These are phyloP conservation scores for Fistulifera pelliculosa DNA, from an alignment of 108 stramenopile genomes.

Conservation along the genomic window DNA sequence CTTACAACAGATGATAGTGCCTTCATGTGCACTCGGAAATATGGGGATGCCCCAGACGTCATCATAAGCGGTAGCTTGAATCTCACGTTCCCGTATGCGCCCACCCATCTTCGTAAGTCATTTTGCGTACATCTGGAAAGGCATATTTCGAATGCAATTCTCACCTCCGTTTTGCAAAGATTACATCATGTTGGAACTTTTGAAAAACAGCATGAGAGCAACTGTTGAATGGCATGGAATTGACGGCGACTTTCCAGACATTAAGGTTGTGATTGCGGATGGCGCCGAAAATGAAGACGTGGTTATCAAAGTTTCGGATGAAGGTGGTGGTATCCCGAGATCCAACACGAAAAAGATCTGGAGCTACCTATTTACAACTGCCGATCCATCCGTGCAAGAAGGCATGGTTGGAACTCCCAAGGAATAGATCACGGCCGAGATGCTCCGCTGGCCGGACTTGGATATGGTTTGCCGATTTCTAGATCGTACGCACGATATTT, in stretches of 20 bases:
- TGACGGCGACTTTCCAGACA: slow-evolving; percentile 87
- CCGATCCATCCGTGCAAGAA: slow-evolving; percentile 78
- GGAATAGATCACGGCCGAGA: slow-evolving; percentile 81
- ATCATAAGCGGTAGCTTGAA: slow-evolving; percentile 90
- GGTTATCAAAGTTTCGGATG: slow-evolving; percentile 97
- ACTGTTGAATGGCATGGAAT: slow-evolving; percentile 93
- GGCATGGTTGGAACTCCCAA: slow-evolving; percentile 53
- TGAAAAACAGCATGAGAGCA: slow-evolving; percentile 98
- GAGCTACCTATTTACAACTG: slow-evolving; percentile 91
- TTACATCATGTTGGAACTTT: slow-evolving; percentile 95
- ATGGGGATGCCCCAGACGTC: slow-evolving; percentile 98
- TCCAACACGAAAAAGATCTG: slow-evolving; percentile 91
- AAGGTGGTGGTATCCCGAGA: slow-evolving; percentile 97
- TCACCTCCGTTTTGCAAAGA: slow-evolving; percentile 18
- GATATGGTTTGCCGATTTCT: slow-evolving; percentile 97
- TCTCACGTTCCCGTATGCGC: slow-evolving; percentile 92
- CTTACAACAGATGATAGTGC: slow-evolving; percentile 89
- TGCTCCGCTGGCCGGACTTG: slow-evolving; percentile 91
- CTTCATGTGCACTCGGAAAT: slow-evolving; percentile 95
- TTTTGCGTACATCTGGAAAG: no score
- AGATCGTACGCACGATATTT: slow-evolving; percentile 95
- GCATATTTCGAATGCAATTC: no score
- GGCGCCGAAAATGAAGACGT: slow-evolving; percentile 98
- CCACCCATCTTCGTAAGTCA: slow-evolving; percentile 68
- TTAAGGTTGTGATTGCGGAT: slow-evolving; percentile 94